These are phyloP conservation scores for Staphylotrichum tortipilum DNA, from an alignment of 495 filamentous ascomycete species.

Conservation along the genomic window DNA sequence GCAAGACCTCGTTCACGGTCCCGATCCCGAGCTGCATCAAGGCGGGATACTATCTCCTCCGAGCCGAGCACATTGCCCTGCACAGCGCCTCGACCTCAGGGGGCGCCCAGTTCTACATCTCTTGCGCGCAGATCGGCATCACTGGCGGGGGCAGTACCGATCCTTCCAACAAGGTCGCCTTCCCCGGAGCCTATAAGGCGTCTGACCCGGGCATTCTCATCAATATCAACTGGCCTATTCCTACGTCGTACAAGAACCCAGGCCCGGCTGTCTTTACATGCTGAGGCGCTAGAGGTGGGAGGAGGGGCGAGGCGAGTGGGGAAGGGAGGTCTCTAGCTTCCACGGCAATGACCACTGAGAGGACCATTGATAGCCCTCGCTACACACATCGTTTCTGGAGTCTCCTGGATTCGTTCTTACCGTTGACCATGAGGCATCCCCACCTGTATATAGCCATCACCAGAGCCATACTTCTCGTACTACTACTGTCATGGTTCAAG, in stretches of 20 bases:
- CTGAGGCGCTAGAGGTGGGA: no score
- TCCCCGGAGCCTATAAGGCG: conserved; percentile 35
- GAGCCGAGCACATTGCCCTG: conserved; percentile 50
- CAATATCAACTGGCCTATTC: conserved; percentile 37
- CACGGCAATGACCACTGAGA: no score
- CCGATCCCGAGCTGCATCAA: conserved; percentile 42
- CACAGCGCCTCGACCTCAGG: conserved; percentile 35
- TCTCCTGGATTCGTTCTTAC: no score
- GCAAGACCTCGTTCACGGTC: conserved; percentile 25
- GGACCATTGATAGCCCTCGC: no score
- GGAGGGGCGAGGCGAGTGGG: not conserved
- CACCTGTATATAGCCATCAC: no score
- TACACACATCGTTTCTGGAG: no score
- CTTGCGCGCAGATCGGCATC: conserved; percentile 33
- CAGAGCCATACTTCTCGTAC: no score
- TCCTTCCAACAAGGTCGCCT: conserved; percentile 26
- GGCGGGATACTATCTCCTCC: conserved; percentile 49
- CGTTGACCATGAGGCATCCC: no score
- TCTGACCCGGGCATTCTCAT: conserved; percentile 36
- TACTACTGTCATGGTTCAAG: no score
- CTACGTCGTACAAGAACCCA: conserved; percentile 37
- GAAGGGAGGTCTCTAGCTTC: no score
- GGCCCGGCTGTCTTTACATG: conserved; percentile 32
- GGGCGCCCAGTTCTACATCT: conserved; percentile 46
- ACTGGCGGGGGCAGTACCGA: conserved; percentile 33